Percentiles rank a stretch among this genome's conserved stretches.
Conservation (phyloP, 2,329 filamentous ascomycete species). For the Cylindrodendrum hubeiense region DNA sequence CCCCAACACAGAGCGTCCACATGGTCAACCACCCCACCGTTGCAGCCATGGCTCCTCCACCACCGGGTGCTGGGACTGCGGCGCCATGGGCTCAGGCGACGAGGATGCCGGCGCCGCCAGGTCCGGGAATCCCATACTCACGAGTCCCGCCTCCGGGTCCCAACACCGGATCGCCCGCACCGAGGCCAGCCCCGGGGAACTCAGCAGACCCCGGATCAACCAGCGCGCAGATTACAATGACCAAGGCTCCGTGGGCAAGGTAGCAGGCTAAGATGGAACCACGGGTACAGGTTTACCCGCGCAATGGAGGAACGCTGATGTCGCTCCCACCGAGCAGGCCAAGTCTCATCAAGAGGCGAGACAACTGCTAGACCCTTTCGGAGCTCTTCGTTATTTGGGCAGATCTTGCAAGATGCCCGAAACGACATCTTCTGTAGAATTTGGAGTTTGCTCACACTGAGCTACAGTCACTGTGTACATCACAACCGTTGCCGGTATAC, state of each 20-base stretch:
- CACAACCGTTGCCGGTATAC: not conserved
- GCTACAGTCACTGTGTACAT: not conserved
- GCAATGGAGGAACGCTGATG: not conserved
- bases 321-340: not conserved
- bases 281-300: not conserved
- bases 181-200: constrained; percentile 37
- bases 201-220: constrained; percentile 45
- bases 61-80: constrained; percentile 51
- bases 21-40: constrained; percentile 65
- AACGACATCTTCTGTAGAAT: not conserved
- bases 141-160: constrained; percentile 49
- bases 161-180: constrained; percentile 40
- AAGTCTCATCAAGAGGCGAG: not conserved
- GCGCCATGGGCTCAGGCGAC: constrained; percentile 60
- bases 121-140: constrained; percentile 55
- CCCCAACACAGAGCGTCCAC: constrained; percentile 66
- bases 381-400: no score
- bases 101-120: constrained; percentile 52
- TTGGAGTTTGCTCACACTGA: not conserved
- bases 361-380: not conserved
- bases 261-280: constrained; percentile 1
- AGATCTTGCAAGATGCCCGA: not conserved
- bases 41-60: constrained; percentile 37
- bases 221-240: constrained; percentile 55
- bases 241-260: constrained; percentile 62